Evolutionary conservation across 805 yeast genomes (phyloP).

Genomic region (Cyberlindnera saturnus): DNA sequence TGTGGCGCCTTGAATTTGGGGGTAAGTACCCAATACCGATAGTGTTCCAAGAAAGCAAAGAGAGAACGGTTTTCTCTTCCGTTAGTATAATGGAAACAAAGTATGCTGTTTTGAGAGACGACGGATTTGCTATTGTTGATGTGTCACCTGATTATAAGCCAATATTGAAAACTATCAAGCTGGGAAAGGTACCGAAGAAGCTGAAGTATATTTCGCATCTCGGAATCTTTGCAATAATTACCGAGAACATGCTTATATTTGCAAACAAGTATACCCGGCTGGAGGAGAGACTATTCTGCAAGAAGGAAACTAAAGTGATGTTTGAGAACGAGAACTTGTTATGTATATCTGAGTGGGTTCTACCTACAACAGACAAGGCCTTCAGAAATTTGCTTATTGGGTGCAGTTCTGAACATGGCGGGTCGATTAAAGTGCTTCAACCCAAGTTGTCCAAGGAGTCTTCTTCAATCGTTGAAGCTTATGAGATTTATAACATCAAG

Average conservation of each 20-base stretch:
- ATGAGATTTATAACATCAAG: slow-evolving; percentile 13
- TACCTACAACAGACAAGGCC: slow-evolving; percentile 17
- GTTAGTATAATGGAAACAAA: slow-evolving; percentile 5
- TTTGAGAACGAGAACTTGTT: slow-evolving; percentile 24
- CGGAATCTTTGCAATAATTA: slow-evolving; percentile 16
- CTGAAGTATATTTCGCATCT: slow-evolving; percentile 22
- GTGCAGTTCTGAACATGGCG: slow-evolving; percentile 21
- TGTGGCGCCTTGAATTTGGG: slow-evolving; percentile 15
- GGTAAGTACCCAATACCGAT: slow-evolving; percentile 12
- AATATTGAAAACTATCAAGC: slow-evolving; percentile 19
- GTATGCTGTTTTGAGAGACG: slow-evolving; percentile 27
- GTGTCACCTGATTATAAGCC: slow-evolving; percentile 13
- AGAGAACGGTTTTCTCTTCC: slow-evolving; percentile 9
- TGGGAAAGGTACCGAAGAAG: slow-evolving; percentile 24
- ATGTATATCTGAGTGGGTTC: slow-evolving; percentile 30
- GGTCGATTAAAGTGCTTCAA: slow-evolving; percentile 19
- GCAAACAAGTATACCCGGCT: slow-evolving; percentile 11
- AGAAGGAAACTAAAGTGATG: slow-evolving; percentile 2
- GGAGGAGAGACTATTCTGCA: slow-evolving; percentile 5
- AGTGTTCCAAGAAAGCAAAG: slow-evolving; percentile 16
- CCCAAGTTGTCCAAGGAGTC: slow-evolving; percentile 5
- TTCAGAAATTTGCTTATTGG: slow-evolving; percentile 29
- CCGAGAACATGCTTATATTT: slow-evolving; percentile 17
- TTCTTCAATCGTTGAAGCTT: slow-evolving; percentile 7
- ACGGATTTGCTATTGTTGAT: slow-evolving; percentile 25